A percentile compares a stretch with the other conserved stretches of the same genome.
These are phyloP conservation scores for Naegleria lovaniensis DNA, from an alignment of 208 protist genomes.

Conservation along the genomic window DNA sequence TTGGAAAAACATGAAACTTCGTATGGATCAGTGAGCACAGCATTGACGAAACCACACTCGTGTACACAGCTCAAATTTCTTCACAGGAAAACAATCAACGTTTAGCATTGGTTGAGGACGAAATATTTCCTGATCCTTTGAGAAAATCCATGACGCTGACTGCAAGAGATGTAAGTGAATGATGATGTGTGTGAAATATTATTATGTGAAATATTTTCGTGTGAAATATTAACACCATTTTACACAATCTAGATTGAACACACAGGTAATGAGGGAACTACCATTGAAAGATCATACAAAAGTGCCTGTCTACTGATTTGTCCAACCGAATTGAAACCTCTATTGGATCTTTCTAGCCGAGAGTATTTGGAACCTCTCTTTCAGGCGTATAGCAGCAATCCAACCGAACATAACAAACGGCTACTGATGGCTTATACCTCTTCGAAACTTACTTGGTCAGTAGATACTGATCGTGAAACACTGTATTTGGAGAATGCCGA, in stretches of 20 bases:
- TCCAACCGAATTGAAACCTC: not conserved
- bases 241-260: not conserved
- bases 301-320: not conserved
- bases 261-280: not conserved
- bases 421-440: too few relatives aligned
- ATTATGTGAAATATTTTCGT: too few relatives aligned
- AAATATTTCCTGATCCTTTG: not conserved
- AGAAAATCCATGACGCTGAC: not conserved
- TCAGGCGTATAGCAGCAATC: too few relatives aligned
- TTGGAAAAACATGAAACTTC: not conserved
- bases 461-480: too few relatives aligned
- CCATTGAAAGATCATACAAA: not conserved
- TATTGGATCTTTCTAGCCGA: too few relatives aligned
- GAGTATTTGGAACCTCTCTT: too few relatives aligned
- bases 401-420: too few relatives aligned
- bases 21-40: not conserved
- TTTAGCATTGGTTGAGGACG: not conserved
- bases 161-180: not conserved
- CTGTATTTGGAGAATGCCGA: too few relatives aligned
- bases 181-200: too few relatives aligned
- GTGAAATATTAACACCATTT: too few relatives aligned
- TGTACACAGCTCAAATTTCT: not conserved
- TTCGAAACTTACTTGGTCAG: too few relatives aligned
- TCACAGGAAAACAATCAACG: not conserved
- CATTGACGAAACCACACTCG: not conserved